A percentile compares a stretch with the other conserved stretches of the same genome.
phyloP scores from a whole-genome alignment of 2,329 filamentous ascomycete species.

The Onygenales sp. region DNA sequence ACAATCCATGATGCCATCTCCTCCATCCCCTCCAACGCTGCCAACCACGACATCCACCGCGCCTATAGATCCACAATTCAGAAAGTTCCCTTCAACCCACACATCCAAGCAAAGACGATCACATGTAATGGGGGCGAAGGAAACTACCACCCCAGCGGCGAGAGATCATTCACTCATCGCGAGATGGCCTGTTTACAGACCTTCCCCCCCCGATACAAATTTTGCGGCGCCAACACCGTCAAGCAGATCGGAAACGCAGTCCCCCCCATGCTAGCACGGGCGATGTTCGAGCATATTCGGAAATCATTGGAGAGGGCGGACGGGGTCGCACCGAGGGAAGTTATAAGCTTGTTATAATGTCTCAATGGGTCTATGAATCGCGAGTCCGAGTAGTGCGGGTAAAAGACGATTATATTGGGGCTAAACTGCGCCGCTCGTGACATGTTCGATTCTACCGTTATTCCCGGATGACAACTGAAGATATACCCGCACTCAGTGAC shows the following conservation, averaged over 20 bases:
- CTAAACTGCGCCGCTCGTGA: too few species aligned
- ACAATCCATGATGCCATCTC: conserved; percentile 37
- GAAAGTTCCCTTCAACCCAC: conserved; percentile 35
- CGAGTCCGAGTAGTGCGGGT: too few species aligned
- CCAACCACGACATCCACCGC: conserved; percentile 33
- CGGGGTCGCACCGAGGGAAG: conserved; percentile 3
- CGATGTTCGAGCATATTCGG: conserved; percentile 29
- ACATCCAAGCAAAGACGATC: conserved; percentile 49
- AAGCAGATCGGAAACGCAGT: conserved; percentile 74
- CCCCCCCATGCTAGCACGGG: conserved; percentile 44
- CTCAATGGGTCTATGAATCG: too few species aligned
- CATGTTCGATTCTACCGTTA: too few species aligned
- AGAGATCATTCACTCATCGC: conserved; percentile 53
- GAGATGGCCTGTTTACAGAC: conserved; percentile 63
- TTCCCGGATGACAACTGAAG: too few species aligned
- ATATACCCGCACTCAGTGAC: too few species aligned
- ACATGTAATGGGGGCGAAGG: conserved; percentile 52
- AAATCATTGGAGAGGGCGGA: conserved; percentile 30
- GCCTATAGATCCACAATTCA: conserved; percentile 17
- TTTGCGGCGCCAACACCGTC: conserved; percentile 35
- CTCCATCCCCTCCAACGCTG: conserved; percentile 28
- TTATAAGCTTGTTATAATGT: too few species aligned
- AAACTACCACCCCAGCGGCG: conserved; percentile 58
- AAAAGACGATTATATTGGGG: too few species aligned
- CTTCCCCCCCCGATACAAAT: conserved; percentile 55